Evolutionary conservation across 257 asterid species (phyloP).

Genomic region (Nemophila menziesii): DNA sequence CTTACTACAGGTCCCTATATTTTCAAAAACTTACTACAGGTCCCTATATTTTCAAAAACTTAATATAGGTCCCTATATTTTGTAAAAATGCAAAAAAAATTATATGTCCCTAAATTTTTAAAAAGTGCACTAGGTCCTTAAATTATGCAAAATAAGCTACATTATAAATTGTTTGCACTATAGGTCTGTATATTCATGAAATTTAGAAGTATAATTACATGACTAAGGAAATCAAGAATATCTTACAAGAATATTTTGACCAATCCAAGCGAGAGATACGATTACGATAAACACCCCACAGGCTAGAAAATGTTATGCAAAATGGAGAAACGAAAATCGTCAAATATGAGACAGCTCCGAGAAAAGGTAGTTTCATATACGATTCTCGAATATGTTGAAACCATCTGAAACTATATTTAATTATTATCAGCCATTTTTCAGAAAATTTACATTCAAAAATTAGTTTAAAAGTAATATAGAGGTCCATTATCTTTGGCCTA

Average conservation of each 20-base stretch:
- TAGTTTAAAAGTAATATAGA: neutral
- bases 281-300: constrained; percentile 87
- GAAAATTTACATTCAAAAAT: too few species aligned
- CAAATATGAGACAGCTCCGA: constrained; percentile 81
- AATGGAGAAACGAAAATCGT: constrained; percentile 78
- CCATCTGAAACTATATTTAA: constrained; percentile 76
- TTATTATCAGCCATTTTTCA: constrained; percentile 18
- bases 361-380: constrained; percentile 56
- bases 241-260: constrained; percentile 98
- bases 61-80: too few species aligned
- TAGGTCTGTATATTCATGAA: too few species aligned
- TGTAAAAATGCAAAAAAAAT: too few species aligned
- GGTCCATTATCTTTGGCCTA: neutral
- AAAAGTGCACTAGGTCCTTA: too few species aligned
- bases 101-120: too few species aligned
- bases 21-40: too few species aligned
- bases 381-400: constrained; percentile 59
- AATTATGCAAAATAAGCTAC: too few species aligned
- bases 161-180: too few species aligned
- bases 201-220: too few species aligned
- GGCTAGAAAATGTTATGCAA: constrained; percentile 78
- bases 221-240: neutral
- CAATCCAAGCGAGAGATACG: constrained; percentile 82
- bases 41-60: too few species aligned
- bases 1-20: too few species aligned